Evolutionary conservation across 441 rosid genomes (phyloP).

Genomic region (Francoa sonchifolia): DNA sequence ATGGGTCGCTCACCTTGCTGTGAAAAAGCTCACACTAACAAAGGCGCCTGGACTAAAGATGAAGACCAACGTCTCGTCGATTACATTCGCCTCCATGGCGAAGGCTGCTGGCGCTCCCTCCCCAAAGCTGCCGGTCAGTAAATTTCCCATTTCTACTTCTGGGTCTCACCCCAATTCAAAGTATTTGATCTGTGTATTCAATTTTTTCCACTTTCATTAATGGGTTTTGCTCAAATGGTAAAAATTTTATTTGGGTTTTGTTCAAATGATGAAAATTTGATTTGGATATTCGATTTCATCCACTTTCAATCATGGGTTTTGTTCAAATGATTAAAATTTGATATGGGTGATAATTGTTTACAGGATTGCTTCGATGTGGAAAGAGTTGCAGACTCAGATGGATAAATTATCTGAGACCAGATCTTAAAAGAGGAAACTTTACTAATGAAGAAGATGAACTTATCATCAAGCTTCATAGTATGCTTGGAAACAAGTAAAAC

Average conservation of each 20-base stretch:
- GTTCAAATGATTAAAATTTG: too few relatives aligned
- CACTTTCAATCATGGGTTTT: too few relatives aligned
- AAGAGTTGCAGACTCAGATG: conserved; percentile 38
- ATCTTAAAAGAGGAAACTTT: conserved; percentile 11
- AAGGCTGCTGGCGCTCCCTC: conserved; percentile 91
- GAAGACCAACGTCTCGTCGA: conserved; percentile 70
- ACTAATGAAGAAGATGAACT: conserved; percentile 9
- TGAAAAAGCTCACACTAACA: conserved; percentile 79
- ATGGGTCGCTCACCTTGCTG: conserved; percentile 89
- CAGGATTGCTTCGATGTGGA: conserved; percentile 74
- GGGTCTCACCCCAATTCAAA: background rate
- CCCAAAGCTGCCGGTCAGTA: conserved; percentile 65
- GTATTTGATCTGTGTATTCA: background rate
- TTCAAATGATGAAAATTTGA: too few relatives aligned
- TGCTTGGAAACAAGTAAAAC: conserved; percentile 11
- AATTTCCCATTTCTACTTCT: background rate
- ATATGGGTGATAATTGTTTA: too few relatives aligned
- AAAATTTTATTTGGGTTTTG: too few relatives aligned
- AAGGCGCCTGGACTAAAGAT: conserved; percentile 90
- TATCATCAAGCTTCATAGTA: conserved; percentile 9
- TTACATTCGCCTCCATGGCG: conserved; percentile 59
- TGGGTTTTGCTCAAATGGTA: too few relatives aligned
- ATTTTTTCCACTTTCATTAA: too few relatives aligned
- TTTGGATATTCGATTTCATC: too few relatives aligned
- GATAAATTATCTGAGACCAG: conserved; percentile 10